Percentiles rank a stretch among this genome's conserved stretches.
These are phyloP conservation scores for Carpinus viminea DNA, from an alignment of 306 rosid genomes.

Conservation along the genomic window DNA sequence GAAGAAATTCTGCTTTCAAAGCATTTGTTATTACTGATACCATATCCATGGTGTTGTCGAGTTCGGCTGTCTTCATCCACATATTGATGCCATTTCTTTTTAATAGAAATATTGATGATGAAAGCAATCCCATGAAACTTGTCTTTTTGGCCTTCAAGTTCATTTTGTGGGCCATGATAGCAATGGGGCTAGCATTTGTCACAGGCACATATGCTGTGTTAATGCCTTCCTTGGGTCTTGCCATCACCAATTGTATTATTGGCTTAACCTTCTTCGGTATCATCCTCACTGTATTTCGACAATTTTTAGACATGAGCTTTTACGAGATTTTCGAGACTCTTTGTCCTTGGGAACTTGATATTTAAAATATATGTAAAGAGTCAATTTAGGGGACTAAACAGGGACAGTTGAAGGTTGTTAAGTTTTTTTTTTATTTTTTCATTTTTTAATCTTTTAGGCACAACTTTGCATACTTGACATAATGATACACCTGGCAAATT, in stretches of 20 bases:
- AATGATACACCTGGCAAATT: too few species aligned
- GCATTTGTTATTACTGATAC: not conserved
- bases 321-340: too few species aligned
- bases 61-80: not conserved
- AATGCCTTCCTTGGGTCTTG: not conserved
- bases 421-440: too few species aligned
- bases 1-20: not conserved
- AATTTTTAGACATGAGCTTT: too few species aligned
- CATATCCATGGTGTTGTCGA: not conserved
- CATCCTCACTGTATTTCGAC: not conserved
- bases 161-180: not conserved
- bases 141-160: not conserved
- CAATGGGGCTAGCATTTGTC: not conserved
- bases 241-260: not conserved
- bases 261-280: not conserved
- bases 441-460: too few species aligned
- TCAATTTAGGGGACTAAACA: too few species aligned
- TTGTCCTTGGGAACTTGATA: too few species aligned
- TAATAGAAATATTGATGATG: too few species aligned
- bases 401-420: too few species aligned
- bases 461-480: too few species aligned
- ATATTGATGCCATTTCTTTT: not conserved
- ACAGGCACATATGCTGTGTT: not conserved
- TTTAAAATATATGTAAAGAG: too few species aligned
- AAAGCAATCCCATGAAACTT: rapidly evolving